Conservation (phyloP, 192 early-diverging fungal genomes). For the Entophlyctis luteolus region DNA sequence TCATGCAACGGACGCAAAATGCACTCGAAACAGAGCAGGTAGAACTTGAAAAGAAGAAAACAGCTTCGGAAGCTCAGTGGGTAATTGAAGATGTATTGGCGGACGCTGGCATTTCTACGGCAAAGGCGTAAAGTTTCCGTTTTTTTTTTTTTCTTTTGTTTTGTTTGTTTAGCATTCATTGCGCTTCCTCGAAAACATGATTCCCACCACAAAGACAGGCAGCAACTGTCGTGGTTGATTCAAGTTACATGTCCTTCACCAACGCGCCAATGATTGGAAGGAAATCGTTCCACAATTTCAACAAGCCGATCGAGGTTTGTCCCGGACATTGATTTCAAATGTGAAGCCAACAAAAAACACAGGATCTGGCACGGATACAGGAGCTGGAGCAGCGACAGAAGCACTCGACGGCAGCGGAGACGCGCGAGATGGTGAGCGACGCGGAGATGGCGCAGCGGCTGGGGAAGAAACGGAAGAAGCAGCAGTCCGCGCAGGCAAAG, state of each 20-base stretch:
- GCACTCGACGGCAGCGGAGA: background rate
- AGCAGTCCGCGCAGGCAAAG: background rate
- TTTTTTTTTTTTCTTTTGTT: background rate
- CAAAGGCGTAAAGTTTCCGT: background rate
- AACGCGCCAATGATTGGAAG: slow-evolving; percentile 5
- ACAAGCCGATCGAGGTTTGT: slow-evolving; percentile 9
- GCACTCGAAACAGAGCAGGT: background rate
- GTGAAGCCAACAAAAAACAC: background rate
- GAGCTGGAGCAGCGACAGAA: background rate
- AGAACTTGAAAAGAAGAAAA: slow-evolving; percentile 5
- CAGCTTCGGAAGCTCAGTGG: slow-evolving; percentile 7
- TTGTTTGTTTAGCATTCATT: background rate
- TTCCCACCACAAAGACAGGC: no score
- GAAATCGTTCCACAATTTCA: slow-evolving; percentile 20
- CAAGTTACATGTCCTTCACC: slow-evolving; percentile 11
- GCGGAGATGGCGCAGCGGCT: background rate
- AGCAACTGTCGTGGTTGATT: background rate
- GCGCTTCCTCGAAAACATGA: no score
- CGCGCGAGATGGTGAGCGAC: background rate
- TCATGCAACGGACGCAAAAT: slow-evolving; percentile 12
- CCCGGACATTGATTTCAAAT: background rate
- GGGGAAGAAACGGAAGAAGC: background rate
- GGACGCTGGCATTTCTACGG: background rate
- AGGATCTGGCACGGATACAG: background rate
- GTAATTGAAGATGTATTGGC: background rate